Conservation (phyloP, 1,284 basidiomycete species). For the Trichosporon sp. region DNA sequence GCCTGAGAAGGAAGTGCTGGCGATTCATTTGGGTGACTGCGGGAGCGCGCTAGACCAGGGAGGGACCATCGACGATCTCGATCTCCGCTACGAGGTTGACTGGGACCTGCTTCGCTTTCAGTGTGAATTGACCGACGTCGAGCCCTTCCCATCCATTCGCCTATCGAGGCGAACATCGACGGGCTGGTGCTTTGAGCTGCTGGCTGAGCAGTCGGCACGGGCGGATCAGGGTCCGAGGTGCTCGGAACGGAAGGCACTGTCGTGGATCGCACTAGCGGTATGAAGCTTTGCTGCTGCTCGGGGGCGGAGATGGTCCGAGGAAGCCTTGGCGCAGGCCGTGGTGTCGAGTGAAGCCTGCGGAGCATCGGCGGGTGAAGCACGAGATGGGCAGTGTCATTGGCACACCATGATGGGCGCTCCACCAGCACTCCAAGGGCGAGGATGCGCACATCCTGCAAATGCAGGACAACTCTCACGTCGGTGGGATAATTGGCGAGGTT, state of each 20-base stretch:
- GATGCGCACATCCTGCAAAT: conserved; percentile 43
- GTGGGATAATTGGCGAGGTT: conserved; percentile 34
- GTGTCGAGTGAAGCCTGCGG: conserved; percentile 10
- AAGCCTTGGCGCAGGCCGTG: not conserved
- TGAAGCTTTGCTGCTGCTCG: conserved; percentile 12
- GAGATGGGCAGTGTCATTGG: conserved; percentile 43
- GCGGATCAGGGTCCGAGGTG: not conserved
- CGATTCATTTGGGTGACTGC: not conserved
- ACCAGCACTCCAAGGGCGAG: conserved; percentile 35
- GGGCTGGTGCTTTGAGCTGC: not conserved
- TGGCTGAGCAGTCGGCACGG: not conserved
- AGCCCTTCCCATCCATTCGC: not conserved
- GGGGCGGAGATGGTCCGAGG: not conserved
- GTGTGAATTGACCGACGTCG: not conserved
- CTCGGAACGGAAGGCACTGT: conserved; percentile 5
- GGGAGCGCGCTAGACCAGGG: not conserved
- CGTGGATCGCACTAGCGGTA: conserved; percentile 24
- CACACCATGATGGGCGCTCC: conserved; percentile 28
- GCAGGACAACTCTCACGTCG: conserved; percentile 33
- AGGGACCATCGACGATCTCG: not conserved
- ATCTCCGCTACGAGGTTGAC: not conserved
- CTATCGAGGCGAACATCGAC: not conserved
- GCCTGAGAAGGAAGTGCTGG: no score
- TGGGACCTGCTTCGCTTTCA: not conserved
- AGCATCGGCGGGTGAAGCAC: conserved; percentile 42